Evolutionary conservation across 1,284 basidiomycete genomes (phyloP).

Genomic region (Apiotrichum gracile): DNA sequence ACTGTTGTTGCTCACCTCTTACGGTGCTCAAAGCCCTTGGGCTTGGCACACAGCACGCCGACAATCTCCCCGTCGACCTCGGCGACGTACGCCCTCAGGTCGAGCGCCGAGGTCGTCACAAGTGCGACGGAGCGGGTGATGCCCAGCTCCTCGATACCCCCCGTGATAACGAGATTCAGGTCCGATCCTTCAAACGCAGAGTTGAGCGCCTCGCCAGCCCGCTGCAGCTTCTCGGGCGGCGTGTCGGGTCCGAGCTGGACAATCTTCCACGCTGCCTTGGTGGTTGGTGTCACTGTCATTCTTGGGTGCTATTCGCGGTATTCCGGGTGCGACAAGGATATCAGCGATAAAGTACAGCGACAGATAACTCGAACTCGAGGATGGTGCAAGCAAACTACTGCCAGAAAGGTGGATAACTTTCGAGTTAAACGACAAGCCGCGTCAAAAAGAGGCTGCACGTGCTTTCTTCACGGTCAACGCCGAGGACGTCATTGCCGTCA

Average conservation of each 20-base stretch:
- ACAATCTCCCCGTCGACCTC: not conserved
- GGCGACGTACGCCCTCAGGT: constrained; percentile 8
- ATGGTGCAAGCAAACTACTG: too few species aligned
- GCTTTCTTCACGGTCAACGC: too few species aligned
- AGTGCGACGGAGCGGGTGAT: not conserved
- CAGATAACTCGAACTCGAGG: too few species aligned
- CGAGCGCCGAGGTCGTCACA: constrained; percentile 3
- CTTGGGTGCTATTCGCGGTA: too few species aligned
- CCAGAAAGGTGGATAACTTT: too few species aligned
- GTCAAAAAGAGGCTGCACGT: too few species aligned
- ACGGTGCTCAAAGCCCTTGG: constrained; percentile 10
- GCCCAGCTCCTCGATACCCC: not conserved
- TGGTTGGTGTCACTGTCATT: too few species aligned
- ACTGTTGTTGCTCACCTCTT: constrained; percentile 10
- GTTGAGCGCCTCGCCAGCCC: not conserved
- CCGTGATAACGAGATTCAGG: constrained; percentile 3
- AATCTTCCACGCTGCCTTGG: too few species aligned
- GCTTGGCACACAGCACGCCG: constrained; percentile 13
- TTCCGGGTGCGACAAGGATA: too few species aligned
- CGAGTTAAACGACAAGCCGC: too few species aligned
- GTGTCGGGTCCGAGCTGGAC: not conserved
- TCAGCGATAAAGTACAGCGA: too few species aligned
- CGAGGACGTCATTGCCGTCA: too few species aligned
- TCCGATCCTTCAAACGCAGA: constrained; percentile 1
- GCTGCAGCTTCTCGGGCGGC: not conserved